Percentiles rank a stretch among this genome's conserved stretches.
Conservation (phyloP, 352 stramenopile species). For the Phytophthora aleatoria region DNA sequence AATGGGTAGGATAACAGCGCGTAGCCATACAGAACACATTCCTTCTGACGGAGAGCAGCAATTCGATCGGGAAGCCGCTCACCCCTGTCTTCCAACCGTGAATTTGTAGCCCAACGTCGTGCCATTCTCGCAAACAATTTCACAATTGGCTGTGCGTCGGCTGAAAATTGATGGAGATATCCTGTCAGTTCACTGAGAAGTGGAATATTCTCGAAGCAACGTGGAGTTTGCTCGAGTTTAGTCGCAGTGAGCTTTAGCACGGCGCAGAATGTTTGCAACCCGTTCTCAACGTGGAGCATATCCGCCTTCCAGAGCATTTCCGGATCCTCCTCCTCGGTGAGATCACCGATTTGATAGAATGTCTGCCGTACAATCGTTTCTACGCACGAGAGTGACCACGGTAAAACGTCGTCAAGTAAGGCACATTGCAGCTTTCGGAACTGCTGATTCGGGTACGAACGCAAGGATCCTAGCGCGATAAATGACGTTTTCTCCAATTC, state of each 20-base stretch:
- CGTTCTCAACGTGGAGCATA: neutral
- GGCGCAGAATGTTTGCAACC: neutral
- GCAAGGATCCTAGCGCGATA: conserved; percentile 37
- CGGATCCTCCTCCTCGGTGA: conserved; percentile 34
- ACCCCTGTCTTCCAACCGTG: neutral
- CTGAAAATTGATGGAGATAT: conserved; percentile 25
- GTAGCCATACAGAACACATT: conserved; percentile 52
- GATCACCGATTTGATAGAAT: conserved; percentile 49
- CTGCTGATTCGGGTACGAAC: conserved; percentile 49
- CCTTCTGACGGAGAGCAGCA: conserved; percentile 34
- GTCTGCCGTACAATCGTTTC: conserved; percentile 43
- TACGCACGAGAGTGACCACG: conserved; percentile 46
- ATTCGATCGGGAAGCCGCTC: conserved; percentile 13
- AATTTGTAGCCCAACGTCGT: conserved; percentile 29
- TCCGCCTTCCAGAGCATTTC: conserved; percentile 30
- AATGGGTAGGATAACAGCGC: conserved; percentile 40
- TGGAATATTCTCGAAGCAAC: conserved; percentile 2
- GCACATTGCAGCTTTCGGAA: conserved; percentile 44
- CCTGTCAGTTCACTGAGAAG: conserved; percentile 1
- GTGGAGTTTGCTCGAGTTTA: neutral
- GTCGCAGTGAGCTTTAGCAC: neutral
- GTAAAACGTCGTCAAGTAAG: conserved; percentile 43
- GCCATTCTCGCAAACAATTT: conserved; percentile 31
- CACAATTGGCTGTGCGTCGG: neutral
- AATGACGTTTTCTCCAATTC: conserved; percentile 28